phyloP scores from a whole-genome alignment of 768 basidiomycete species.

The Russula sp. region DNA sequence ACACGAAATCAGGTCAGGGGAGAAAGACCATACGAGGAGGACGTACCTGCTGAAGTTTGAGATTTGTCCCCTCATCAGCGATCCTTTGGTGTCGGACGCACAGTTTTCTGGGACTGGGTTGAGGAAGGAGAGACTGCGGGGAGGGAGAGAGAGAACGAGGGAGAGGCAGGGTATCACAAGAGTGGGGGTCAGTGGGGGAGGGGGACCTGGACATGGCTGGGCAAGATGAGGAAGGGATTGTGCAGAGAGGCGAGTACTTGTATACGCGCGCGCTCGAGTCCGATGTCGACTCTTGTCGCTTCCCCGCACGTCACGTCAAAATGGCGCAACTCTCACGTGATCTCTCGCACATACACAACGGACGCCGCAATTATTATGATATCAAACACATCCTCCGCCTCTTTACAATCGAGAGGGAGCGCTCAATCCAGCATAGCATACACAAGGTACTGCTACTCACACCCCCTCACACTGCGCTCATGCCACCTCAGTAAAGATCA shows the following conservation, averaged over 20 bases:
- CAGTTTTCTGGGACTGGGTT: slow-evolving; percentile 61
- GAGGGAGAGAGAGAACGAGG: slow-evolving; percentile 43
- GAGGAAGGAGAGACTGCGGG: slow-evolving; percentile 22
- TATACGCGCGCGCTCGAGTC: not conserved
- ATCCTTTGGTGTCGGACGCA: slow-evolving; percentile 94
- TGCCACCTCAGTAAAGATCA: slow-evolving; percentile 5
- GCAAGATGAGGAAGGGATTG: not conserved
- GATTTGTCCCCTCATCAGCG: slow-evolving; percentile 92
- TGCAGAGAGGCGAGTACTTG: not conserved
- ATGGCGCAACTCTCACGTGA: slow-evolving; percentile 22
- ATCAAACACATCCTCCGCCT: slow-evolving; percentile 16
- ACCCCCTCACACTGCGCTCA: not conserved
- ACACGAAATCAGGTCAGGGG: slow-evolving; percentile 17
- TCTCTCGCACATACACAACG: not conserved
- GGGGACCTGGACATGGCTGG: not conserved
- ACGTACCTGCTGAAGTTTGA: slow-evolving; percentile 84
- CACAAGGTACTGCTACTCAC: slow-evolving; percentile 9
- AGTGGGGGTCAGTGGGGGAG: slow-evolving; percentile 38
- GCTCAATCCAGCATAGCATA: slow-evolving; percentile 21
- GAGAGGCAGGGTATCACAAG: slow-evolving; percentile 72
- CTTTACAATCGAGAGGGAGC: slow-evolving; percentile 10
- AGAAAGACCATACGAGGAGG: not conserved
- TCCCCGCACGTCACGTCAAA: not conserved
- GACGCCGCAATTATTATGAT: slow-evolving; percentile 16
- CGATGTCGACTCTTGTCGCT: not conserved